These are phyloP conservation scores for Bipolaris oryzae DNA, from an alignment of 2,329 filamentous ascomycete genomes.

Conservation along the genomic window DNA sequence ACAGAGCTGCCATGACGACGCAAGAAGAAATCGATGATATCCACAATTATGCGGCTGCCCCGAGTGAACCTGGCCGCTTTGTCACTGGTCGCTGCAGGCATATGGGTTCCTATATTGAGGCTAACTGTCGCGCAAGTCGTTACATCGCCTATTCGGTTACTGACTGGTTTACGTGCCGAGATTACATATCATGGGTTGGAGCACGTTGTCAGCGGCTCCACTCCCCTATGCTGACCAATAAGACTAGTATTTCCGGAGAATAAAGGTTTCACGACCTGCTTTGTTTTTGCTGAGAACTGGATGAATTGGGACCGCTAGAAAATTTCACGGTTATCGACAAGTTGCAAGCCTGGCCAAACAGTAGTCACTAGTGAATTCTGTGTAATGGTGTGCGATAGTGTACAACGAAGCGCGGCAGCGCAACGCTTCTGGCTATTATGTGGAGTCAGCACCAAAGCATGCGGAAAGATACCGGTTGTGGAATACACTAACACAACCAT, in stretches of 20 bases:
- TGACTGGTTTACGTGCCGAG: slow-evolving; percentile 1
- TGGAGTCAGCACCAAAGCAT: not conserved
- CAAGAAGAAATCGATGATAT: not conserved
- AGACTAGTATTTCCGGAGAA: slow-evolving; percentile 2
- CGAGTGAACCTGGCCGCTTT: not conserved
- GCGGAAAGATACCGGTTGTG: slow-evolving; percentile 7
- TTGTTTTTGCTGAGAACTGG: slow-evolving; percentile 1
- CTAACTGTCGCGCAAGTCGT: not conserved
- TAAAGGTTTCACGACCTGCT: slow-evolving; percentile 3
- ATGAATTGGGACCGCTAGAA: slow-evolving; percentile 8
- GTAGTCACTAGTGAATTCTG: slow-evolving; percentile 2
- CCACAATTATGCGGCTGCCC: not conserved
- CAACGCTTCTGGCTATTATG: not conserved
- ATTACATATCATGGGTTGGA: slow-evolving; percentile 3
- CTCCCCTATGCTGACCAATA: not conserved
- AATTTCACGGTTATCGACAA: slow-evolving; percentile 9
- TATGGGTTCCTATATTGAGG: not conserved
- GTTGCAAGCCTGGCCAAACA: slow-evolving; percentile 1
- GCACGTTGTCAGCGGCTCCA: not conserved
- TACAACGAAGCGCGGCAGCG: slow-evolving; percentile 2
- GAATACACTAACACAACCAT: slow-evolving; percentile 1
- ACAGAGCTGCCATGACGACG: not conserved
- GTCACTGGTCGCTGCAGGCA: not conserved
- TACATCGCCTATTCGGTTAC: not conserved
- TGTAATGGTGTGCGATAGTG: slow-evolving; percentile 5